phyloP scores from a whole-genome alignment of 2,329 filamentous ascomycete genomes.

The Nemania abortiva region DNA sequence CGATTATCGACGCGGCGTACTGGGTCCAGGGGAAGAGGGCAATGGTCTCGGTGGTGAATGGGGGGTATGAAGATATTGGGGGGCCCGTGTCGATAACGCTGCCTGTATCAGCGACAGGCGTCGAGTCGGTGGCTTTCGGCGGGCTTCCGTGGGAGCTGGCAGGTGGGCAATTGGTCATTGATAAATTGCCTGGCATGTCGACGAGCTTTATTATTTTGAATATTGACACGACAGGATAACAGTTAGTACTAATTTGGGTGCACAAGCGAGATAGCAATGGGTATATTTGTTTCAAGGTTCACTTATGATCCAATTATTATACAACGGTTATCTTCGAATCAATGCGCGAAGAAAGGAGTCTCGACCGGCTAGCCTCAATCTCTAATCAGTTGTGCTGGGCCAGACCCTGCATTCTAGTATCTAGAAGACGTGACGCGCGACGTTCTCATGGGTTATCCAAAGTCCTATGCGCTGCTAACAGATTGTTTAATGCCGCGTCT shows the following conservation, averaged over 20 bases:
- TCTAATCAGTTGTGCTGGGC: too few species aligned
- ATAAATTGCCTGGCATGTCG: slow-evolving; percentile 50
- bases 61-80: slow-evolving; percentile 41
- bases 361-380: too few species aligned
- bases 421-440: too few species aligned
- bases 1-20: slow-evolving; percentile 53
- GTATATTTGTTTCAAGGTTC: neutral
- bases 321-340: neutral
- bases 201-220: slow-evolving; percentile 53
- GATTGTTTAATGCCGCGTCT: too few species aligned
- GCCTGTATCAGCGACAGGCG: slow-evolving; percentile 37
- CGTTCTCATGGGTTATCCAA: too few species aligned
- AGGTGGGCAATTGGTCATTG: slow-evolving; percentile 44
- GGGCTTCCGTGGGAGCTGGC: slow-evolving; percentile 44
- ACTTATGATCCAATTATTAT: neutral
- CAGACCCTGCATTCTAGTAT: too few species aligned
- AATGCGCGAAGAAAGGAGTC: too few species aligned
- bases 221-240: slow-evolving; percentile 14
- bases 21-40: slow-evolving; percentile 50
- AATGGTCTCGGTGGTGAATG: slow-evolving; percentile 56
- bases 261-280: neutral
- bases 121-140: slow-evolving; percentile 45
- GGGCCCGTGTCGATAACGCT: slow-evolving; percentile 35
- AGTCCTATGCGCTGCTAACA: too few species aligned
- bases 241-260: neutral